Base-by-base conservation (phyloP, 495 filamentous ascomycete species). In the Tuber borchii region DNA sequence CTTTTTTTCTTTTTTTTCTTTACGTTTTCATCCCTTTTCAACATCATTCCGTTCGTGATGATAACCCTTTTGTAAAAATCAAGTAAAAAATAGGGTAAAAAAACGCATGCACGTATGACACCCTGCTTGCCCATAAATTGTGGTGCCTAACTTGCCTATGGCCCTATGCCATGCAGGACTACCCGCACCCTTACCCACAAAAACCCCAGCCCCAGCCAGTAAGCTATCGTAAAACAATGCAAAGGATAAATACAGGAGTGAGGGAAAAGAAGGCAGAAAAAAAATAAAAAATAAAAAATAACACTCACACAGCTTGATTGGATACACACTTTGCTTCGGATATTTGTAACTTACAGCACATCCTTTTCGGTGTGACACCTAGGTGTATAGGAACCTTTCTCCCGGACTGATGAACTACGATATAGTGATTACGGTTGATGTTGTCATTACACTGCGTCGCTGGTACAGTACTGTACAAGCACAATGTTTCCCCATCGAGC, bases 151-250 rank as follows among this genome's bases (percentile, higher is more conserved):
- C n/a, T 31, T 61, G 51, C n/a, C 51, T 31, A 61, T 61, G 51
- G 9, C n/a, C n/a, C 51, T 31, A 61, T 61, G 51, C n/a, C n/a
- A 16, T 61, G 51, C 51, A 61, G 51, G 51, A 61, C 51, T 61
- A 61, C 51, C 51, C 51, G 51, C n/a, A 61, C 51, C 51, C 51
- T 61, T 61, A 61, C 51, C 51, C 51, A 31, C 51, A n/a, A 61
- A 31, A 26, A 0, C 51, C 5, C n/a, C n/a, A n/a, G n/a, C n/a
- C n/a, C 51, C 51, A 31, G n/a, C 51, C 51, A 61, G 51, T 61
- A 61, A 31, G 51, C n/a, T 61, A 20, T 31, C n/a, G 10, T n/a
- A n/a, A 20, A 31, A 31, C 51, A 31, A 31, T 3, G 10, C n/a
- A 61, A 61, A 31, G 51, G 51, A 61, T 61, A 61, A 61, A 61